Conservation (phyloP, 2,329 filamentous ascomycete species). For the Penicillium oxalicum region DNA sequence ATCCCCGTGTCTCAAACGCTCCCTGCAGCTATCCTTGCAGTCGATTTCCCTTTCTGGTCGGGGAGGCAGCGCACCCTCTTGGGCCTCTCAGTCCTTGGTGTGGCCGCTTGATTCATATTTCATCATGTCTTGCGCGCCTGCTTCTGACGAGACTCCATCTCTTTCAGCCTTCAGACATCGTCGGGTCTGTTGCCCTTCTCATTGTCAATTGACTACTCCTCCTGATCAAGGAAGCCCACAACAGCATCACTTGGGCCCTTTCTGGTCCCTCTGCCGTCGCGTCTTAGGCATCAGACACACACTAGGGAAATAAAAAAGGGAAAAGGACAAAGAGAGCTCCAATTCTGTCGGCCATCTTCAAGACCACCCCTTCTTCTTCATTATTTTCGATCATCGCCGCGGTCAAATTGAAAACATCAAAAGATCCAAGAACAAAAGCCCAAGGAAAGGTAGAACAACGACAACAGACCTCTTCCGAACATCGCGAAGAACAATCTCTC, state of each 20-base stretch:
- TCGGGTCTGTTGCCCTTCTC: neutral
- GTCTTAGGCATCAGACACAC: too few relatives aligned
- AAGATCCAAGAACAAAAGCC: neutral
- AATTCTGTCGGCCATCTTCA: too few relatives aligned
- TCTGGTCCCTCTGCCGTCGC: too few relatives aligned
- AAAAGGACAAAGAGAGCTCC: too few relatives aligned
- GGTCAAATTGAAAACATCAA: neutral
- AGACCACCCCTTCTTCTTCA: too few relatives aligned
- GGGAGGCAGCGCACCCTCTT: too few relatives aligned
- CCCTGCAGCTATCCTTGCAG: constrained; percentile 21
- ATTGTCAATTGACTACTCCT: neutral
- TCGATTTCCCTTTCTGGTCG: neutral
- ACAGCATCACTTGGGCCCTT: too few relatives aligned
- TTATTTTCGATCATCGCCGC: too few relatives aligned
- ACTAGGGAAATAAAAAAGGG: too few relatives aligned
- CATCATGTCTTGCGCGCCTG: neutral
- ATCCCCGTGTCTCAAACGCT: constrained; percentile 18
- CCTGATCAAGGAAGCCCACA: neutral
- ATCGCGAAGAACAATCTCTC: neutral
- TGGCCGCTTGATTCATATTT: neutral
- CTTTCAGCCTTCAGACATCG: too few relatives aligned
- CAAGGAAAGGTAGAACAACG: neutral
- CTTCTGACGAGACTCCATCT: too few relatives aligned
- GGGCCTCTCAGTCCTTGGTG: constrained; percentile 4
- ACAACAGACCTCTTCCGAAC: too few relatives aligned